Percentiles rank a stretch among this genome's conserved stretches.
phyloP scores from a whole-genome alignment of 1,284 basidiomycete species.

The Ustanciosporium gigantosporum region DNA sequence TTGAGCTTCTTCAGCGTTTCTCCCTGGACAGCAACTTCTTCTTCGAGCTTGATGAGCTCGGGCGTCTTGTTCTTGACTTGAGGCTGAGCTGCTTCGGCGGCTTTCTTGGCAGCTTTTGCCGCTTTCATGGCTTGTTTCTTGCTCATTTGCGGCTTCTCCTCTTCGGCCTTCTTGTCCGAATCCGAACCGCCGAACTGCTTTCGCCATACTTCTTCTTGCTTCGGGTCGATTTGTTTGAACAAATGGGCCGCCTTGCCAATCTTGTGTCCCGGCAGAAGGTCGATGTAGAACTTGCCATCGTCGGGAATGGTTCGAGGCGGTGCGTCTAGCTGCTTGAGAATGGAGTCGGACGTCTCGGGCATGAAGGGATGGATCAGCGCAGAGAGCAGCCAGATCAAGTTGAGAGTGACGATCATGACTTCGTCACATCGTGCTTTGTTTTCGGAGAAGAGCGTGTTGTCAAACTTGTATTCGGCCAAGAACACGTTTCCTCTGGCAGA shows the following conservation, averaged over 20 bases:
- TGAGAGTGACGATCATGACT: slow-evolving; percentile 83
- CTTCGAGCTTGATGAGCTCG: slow-evolving; percentile 44
- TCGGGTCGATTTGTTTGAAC: slow-evolving; percentile 92
- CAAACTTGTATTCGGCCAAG: slow-evolving; percentile 86
- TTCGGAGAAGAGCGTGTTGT: slow-evolving; percentile 83
- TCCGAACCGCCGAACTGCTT: slow-evolving; percentile 75
- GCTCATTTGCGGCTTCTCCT: slow-evolving; percentile 47
- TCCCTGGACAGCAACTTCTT: slow-evolving; percentile 41
- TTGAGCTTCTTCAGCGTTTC: slow-evolving; percentile 47
- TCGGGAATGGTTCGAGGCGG: slow-evolving; percentile 73
- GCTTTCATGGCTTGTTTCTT: slow-evolving; percentile 56
- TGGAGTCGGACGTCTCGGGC: slow-evolving; percentile 82
- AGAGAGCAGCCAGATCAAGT: slow-evolving; percentile 89
- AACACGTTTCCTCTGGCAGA: slow-evolving; percentile 92
- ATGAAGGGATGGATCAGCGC: slow-evolving; percentile 92
- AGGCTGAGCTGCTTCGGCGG: slow-evolving; percentile 27
- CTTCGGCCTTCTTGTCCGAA: slow-evolving; percentile 35
- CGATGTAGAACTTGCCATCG: slow-evolving; percentile 66
- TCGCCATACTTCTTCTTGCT: slow-evolving; percentile 82
- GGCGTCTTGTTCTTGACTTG: slow-evolving; percentile 52
- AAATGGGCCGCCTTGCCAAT: slow-evolving; percentile 86
- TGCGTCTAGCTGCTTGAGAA: slow-evolving; percentile 86
- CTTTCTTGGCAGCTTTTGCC: slow-evolving; percentile 56
- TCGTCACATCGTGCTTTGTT: slow-evolving; percentile 83
- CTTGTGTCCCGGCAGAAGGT: slow-evolving; percentile 83